These are phyloP conservation scores for Metschnikowia vanudenii DNA, from an alignment of 805 yeast species.

Conservation along the genomic window DNA sequence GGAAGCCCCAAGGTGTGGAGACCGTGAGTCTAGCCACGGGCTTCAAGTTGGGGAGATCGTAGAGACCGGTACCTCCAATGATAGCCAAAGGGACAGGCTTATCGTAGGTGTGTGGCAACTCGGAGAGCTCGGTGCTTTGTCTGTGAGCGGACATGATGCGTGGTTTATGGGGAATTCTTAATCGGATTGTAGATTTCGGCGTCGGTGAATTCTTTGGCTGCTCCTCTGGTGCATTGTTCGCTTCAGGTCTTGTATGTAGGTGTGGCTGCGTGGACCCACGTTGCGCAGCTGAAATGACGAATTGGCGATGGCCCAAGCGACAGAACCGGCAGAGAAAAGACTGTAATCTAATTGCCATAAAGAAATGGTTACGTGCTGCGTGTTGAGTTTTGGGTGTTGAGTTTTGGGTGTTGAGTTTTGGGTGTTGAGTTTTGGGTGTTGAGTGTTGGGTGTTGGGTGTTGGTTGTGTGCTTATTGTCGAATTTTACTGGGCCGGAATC, in stretches of 20 bases:
- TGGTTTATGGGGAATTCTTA: not conserved
- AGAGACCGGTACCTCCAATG: conserved; percentile 98
- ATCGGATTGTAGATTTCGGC: not conserved
- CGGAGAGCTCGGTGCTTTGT: conserved; percentile 25
- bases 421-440: too few species aligned
- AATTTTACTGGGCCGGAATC: too few species aligned
- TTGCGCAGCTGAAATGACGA: not conserved
- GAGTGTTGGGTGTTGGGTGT: too few species aligned
- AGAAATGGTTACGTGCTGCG: too few species aligned
- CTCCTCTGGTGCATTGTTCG: too few species aligned
- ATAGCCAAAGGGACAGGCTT: conserved; percentile 80
- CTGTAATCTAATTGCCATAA: too few species aligned
- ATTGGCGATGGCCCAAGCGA: not conserved
- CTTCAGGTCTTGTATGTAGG: conserved; percentile 1
- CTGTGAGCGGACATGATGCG: conserved; percentile 36
- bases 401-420: too few species aligned
- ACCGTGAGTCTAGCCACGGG: conserved; percentile 83
- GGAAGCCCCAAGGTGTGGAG: conserved; percentile 96
- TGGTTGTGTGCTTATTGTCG: too few species aligned
- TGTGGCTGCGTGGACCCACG: conserved; percentile 1
- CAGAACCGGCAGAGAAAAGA: not conserved
- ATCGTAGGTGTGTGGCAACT: conserved; percentile 51
- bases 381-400: too few species aligned
- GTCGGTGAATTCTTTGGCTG: not conserved
- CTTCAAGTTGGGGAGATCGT: conserved; percentile 74